Evolutionary conservation across 129 eudicot species (phyloP).

Genomic region (Calendula officinalis): DNA sequence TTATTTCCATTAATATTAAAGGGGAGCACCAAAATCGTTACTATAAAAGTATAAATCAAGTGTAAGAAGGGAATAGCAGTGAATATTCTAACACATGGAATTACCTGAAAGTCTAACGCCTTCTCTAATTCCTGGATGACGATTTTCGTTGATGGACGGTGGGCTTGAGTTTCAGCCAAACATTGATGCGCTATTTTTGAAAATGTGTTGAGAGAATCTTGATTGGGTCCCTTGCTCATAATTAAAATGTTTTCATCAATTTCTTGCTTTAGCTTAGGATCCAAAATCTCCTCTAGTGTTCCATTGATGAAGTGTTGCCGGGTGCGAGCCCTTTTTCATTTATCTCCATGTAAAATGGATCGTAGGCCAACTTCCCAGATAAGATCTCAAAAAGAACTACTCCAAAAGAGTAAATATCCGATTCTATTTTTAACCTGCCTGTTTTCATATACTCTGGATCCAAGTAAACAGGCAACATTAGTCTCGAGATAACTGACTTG

Average conservation of each 20-base stretch:
- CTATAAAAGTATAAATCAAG: background rate
- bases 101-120: background rate
- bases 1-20: too few species aligned
- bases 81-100: background rate
- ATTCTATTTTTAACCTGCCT: background rate
- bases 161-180: background rate
- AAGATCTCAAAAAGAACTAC: too few species aligned
- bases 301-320: background rate
- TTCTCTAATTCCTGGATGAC: background rate
- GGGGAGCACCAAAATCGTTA: too few species aligned
- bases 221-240: background rate
- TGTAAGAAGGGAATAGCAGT: background rate
- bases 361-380: slow-evolving; percentile 1
- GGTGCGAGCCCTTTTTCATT: background rate
- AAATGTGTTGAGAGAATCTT: background rate
- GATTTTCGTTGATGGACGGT: background rate
- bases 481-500: slow-evolving; percentile 47
- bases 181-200: too few species aligned
- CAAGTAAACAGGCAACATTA: slow-evolving; percentile 36
- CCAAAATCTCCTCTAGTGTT: background rate
- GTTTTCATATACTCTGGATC: background rate
- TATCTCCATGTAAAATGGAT: background rate
- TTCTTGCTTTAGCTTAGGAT: slow-evolving; percentile 2
- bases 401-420: too few species aligned
- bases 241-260: background rate